Percentiles rank a stretch among this genome's conserved stretches.
phyloP scores from a whole-genome alignment of 1,139 yeast species.

The Saccharomycopsis phalli region DNA sequence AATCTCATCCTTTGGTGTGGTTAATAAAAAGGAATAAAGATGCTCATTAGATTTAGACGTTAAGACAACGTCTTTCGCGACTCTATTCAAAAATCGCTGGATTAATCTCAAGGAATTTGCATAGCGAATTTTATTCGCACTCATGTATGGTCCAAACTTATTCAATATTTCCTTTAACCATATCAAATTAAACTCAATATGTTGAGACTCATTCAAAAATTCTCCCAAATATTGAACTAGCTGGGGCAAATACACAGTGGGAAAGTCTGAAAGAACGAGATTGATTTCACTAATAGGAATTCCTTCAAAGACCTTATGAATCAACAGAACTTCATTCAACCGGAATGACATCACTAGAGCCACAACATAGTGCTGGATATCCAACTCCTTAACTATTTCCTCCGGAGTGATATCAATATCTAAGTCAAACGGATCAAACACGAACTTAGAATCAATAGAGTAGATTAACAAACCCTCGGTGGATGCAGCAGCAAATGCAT shows the following conservation, averaged over 20 bases:
- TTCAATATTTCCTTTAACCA: constrained; percentile 71
- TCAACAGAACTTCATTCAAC: constrained; percentile 69
- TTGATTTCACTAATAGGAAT: constrained; percentile 70
- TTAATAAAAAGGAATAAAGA: constrained; percentile 37
- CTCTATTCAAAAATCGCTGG: constrained; percentile 65
- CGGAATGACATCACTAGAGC: constrained; percentile 93
- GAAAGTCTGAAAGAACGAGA: constrained; percentile 58
- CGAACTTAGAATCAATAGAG: constrained; percentile 64
- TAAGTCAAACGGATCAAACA: constrained; percentile 91
- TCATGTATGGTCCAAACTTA: constrained; percentile 71
- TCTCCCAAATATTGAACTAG: constrained; percentile 66
- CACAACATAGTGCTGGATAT: constrained; percentile 62
- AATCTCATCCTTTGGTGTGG: constrained; percentile 23
- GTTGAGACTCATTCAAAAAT: constrained; percentile 66
- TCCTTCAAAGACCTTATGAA: constrained; percentile 64
- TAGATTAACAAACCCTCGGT: constrained; percentile 87
- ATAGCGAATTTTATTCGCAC: constrained; percentile 53
- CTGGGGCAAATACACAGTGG: constrained; percentile 65
- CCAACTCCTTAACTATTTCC: constrained; percentile 52
- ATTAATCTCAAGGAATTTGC: constrained; percentile 60
- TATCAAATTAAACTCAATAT: constrained; percentile 70
- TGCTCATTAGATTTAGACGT: constrained; percentile 49
- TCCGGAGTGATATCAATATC: constrained; percentile 90
- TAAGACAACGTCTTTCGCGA: constrained; percentile 64
- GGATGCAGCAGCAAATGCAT: constrained; percentile 89